Percentiles rank a stretch among this genome's conserved stretches.
Conservation (phyloP, 2,329 filamentous ascomycete genomes). For the Diplocarpon rosae region DNA sequence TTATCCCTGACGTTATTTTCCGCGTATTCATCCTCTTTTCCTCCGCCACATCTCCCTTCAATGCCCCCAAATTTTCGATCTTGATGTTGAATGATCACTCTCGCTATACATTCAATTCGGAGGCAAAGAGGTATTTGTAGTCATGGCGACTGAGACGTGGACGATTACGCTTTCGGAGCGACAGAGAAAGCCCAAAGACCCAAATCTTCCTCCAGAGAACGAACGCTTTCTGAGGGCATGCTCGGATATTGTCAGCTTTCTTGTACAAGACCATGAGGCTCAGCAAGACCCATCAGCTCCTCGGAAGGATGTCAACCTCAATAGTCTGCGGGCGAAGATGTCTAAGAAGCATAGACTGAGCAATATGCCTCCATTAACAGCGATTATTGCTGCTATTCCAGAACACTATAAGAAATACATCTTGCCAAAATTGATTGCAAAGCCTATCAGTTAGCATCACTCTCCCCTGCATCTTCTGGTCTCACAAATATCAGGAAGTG, state of each 20-base stretch:
- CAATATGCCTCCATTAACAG: constrained; percentile 82
- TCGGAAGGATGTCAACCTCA: constrained; percentile 84
- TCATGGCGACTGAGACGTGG: constrained; percentile 38
- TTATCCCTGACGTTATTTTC: constrained; percentile 1
- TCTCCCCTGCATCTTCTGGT: background rate
- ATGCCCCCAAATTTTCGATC: background rate
- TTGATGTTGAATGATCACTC: background rate
- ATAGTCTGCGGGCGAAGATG: constrained; percentile 73
- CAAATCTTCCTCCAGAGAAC: constrained; percentile 79
- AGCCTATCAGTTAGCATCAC: constrained; percentile 65
- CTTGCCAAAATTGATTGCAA: constrained; percentile 87
- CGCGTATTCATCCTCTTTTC: background rate
- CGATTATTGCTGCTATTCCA: constrained; percentile 96
- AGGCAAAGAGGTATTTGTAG: background rate
- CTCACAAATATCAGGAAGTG: constrained; percentile 51
- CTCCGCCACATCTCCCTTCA: background rate
- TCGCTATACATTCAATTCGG: background rate
- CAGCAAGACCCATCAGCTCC: constrained; percentile 61
- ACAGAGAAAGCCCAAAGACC: constrained; percentile 49
- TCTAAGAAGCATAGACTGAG: constrained; percentile 86
- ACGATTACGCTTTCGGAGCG: constrained; percentile 44
- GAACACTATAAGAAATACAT: constrained; percentile 99
- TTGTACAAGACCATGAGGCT: constrained; percentile 90
- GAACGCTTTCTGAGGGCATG: constrained; percentile 91
- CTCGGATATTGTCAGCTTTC: constrained; percentile 83